Base-by-base conservation (phyloP, 2,329 filamentous ascomycete species). In the Metarhizium brunneum region DNA sequence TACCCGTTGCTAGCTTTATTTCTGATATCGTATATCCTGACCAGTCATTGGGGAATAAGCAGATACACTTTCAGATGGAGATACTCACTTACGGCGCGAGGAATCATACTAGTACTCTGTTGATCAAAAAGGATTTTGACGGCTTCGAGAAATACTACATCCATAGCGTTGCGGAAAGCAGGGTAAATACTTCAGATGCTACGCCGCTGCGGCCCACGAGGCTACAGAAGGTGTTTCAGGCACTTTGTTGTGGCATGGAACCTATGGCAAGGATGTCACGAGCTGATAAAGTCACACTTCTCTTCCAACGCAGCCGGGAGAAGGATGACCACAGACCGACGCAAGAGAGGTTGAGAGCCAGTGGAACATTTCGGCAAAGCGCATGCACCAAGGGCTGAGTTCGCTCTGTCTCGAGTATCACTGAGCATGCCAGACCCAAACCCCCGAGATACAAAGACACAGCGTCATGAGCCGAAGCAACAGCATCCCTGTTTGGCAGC, bases 81-180 rank as follows among this genome's bases (percentile, higher is more conserved):
- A 77, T 52, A 62, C 72, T 0, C 82, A 83, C 61, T 71, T 85
- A 5, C 78, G 78, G 50, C 69, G 77, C 56, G 77, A 79, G 75
- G 81, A 13, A 76, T 83, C n/a, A n/a, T n/a, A n/a, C n/a, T n/a
- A n/a, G n/a, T n/a, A 52, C 61, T 0, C 60, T 79, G 2, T 84
- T 85, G 60, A 67, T 72, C 1, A 63, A 65, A 42, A 81, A 82
- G 52, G 81, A 85, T 58, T 64, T 64, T 0, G 72, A 74, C 1
- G 70, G 71, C 10, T 84, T 84, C 63, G 66, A 69, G 3, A 60
- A 66, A 11, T 84, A 83, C 61, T 64, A 83, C 32, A 62, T 72
- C 4, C 63, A 25, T 25, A 3, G 72, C 0, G 79, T 84, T 4
- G 73, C 74, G 0, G 59, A 63, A 35, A 80, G 80, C 35, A 74